Evolutionary conservation across 257 asterid genomes (phyloP).

Genomic region (Sherardia arvensis): DNA sequence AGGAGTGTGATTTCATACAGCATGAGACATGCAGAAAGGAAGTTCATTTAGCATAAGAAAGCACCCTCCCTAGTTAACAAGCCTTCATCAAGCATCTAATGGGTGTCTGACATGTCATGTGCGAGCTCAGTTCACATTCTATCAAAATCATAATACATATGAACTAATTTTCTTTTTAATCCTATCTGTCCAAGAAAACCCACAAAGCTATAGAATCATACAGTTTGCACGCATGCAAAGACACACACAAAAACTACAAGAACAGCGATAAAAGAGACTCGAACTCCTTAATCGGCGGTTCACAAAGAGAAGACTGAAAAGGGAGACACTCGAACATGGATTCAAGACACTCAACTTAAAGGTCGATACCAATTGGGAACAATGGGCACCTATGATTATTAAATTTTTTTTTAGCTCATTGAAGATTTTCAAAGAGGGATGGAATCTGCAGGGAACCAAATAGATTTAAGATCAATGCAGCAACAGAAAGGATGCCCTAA

Average conservation of each 20-base stretch:
- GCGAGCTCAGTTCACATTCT: neutral
- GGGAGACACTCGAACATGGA: no score
- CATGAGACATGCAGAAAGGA: neutral
- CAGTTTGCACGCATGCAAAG: neutral
- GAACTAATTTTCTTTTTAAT: neutral
- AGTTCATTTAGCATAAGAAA: neutral
- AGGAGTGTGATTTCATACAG: neutral
- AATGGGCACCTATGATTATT: no score
- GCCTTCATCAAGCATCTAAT: neutral
- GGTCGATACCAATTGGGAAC: neutral
- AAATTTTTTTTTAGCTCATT: no score
- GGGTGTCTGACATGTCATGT: neutral
- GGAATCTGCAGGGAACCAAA: no score
- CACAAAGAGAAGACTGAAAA: neutral
- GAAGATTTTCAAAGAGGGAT: no score
- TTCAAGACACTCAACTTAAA: no score
- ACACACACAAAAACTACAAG: neutral
- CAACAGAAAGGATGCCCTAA: no score
- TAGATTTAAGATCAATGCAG: no score
- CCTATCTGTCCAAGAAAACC: neutral
- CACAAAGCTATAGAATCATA: neutral
- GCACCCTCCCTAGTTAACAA: neutral
- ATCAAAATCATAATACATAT: neutral
- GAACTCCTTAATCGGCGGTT: neutral
- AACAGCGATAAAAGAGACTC: neutral